These are phyloP conservation scores for Fabrea salina DNA, from an alignment of 169 alveolate genomes.

Conservation along the genomic window DNA sequence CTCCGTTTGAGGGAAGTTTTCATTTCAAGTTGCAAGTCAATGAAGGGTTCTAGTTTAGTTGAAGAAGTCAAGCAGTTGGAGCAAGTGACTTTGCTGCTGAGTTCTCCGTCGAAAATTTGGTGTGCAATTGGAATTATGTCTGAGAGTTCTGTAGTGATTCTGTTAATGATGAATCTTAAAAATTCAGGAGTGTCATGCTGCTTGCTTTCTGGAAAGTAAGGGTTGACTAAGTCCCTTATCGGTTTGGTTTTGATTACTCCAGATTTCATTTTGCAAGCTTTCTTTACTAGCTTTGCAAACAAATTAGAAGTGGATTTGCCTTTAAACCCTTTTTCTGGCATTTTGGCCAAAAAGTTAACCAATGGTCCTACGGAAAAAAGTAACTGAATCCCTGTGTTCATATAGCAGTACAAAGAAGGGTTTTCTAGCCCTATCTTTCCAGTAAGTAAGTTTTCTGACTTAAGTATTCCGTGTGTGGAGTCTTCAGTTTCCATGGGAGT, in stretches of 20 bases:
- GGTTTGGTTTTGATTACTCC: neutral
- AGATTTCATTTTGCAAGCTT: too few relatives aligned
- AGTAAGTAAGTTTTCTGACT: neutral
- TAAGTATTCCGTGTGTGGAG: too few relatives aligned
- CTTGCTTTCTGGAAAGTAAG: neutral
- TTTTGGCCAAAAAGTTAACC: neutral
- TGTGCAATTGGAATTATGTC: neutral
- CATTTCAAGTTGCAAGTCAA: constrained; percentile 22
- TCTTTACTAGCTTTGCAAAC: too few relatives aligned
- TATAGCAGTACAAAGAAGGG: too few relatives aligned
- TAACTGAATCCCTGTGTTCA: neutral
- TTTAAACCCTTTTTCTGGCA: neutral
- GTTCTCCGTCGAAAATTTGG: neutral
- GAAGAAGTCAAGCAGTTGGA: neutral
- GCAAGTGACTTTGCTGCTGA: neutral
- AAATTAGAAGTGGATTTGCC: too few relatives aligned
- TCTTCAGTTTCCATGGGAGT: neutral
- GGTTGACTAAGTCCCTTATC: neutral
- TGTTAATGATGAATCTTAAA: neutral
- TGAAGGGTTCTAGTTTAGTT: constrained; percentile 2
- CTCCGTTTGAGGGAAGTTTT: neutral
- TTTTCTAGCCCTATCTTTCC: constrained; percentile 12
- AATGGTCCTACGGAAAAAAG: neutral
- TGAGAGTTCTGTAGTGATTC: neutral
- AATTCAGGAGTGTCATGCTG: constrained; percentile 28